A percentile compares a stretch with the other conserved stretches of the same genome.
These are phyloP conservation scores for Inga oerstediana DNA, from an alignment of 306 rosid genomes.

Conservation along the genomic window DNA sequence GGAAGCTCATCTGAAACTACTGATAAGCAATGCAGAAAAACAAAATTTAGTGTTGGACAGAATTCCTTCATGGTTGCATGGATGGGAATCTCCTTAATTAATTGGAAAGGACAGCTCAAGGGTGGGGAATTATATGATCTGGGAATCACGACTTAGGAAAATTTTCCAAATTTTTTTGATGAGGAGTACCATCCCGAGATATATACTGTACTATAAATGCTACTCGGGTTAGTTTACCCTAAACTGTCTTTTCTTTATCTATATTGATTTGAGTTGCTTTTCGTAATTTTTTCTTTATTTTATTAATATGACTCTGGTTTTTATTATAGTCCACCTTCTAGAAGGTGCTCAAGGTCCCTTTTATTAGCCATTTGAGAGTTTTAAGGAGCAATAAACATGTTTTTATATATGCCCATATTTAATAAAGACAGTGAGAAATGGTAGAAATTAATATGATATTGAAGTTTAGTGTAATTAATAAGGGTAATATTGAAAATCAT, in stretches of 20 bases:
- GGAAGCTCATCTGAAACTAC: constrained; percentile 49
- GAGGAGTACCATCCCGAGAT: constrained; percentile 83
- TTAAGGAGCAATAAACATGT: no score
- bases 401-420: no score
- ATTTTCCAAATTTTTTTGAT: constrained; percentile 65
- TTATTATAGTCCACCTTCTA: no score
- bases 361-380: no score
- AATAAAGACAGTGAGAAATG: no score
- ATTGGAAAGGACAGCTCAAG: constrained; percentile 73
- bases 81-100: constrained; percentile 67
- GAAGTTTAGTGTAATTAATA: no score
- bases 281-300: not conserved
- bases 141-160: constrained; percentile 67
- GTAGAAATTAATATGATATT: no score
- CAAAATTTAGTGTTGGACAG: constrained; percentile 47
- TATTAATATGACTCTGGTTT: not conserved
- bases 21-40: constrained; percentile 57
- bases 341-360: no score
- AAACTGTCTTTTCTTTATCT: not conserved
- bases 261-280: not conserved
- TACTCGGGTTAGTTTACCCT: constrained; percentile 60
- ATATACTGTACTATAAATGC: constrained; percentile 72
- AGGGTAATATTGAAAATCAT: no score
- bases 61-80: constrained; percentile 71
- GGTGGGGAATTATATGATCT: constrained; percentile 82